Evolutionary conservation across 2,329 filamentous ascomycete species (phyloP).

Genomic region (Xylariaceae sp.): DNA sequence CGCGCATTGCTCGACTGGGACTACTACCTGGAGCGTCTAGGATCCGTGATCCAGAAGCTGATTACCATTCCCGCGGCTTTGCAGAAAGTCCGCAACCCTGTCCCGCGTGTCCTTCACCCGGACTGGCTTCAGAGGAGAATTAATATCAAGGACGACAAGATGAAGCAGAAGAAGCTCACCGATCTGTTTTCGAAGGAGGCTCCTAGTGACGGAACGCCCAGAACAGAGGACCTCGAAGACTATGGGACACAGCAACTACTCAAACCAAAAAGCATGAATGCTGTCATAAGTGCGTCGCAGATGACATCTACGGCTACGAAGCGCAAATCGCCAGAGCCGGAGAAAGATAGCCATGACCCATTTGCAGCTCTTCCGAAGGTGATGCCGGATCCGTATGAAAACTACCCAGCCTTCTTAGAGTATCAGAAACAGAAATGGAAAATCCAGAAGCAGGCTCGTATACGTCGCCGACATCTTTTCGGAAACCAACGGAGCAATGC

Average conservation of each 20-base stretch:
- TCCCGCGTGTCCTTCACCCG: slow-evolving; percentile 86
- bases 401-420: slow-evolving; percentile 81
- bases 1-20: slow-evolving; percentile 89
- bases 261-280: slow-evolving; percentile 56
- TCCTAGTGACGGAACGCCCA: slow-evolving; percentile 62
- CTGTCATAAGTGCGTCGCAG: slow-evolving; percentile 52
- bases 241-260: slow-evolving; percentile 63
- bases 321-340: slow-evolving; percentile 66
- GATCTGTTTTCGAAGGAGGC: slow-evolving; percentile 75
- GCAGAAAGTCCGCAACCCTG: slow-evolving; percentile 90
- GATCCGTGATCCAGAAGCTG: slow-evolving; percentile 96
- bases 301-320: slow-evolving; percentile 53
- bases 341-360: slow-evolving; percentile 62
- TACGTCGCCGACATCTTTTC: slow-evolving; percentile 82
- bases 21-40: slow-evolving; percentile 93
- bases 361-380: slow-evolving; percentile 74
- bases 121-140: slow-evolving; percentile 95
- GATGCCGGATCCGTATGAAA: slow-evolving; percentile 78
- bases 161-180: slow-evolving; percentile 98
- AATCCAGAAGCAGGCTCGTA: slow-evolving; percentile 85
- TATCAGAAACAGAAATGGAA: slow-evolving; percentile 99
- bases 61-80: slow-evolving; percentile 97
- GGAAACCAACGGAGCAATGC: slow-evolving; percentile 70
- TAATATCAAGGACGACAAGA: slow-evolving; percentile 89
- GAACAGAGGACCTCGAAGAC: slow-evolving; percentile 70